Percentiles rank a stretch among this genome's conserved stretches.
Evolutionary conservation across 345 rosid species (phyloP).

Genomic region (Eutrema heterophyllum): DNA sequence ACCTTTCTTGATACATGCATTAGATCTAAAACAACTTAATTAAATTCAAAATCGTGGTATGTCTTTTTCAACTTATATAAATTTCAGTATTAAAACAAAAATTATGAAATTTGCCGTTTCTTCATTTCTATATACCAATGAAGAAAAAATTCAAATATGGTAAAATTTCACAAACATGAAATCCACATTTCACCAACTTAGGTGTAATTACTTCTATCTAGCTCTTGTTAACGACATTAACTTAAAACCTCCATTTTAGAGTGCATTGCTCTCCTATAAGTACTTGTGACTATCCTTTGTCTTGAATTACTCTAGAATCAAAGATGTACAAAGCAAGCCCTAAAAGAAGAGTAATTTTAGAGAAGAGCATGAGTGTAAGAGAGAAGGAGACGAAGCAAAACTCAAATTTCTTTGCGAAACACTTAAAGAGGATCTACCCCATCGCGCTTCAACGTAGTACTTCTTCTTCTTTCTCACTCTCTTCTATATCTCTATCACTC

Average conservation of each 20-base stretch:
- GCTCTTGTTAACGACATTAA: neutral
- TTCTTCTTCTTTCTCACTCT: slow-evolving; percentile 75
- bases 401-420: slow-evolving; percentile 52
- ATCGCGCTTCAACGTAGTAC: slow-evolving; percentile 63
- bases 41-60: slow-evolving; percentile 12
- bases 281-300: slow-evolving; percentile 8
- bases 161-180: slow-evolving; percentile 38
- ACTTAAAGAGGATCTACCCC: slow-evolving; percentile 82
- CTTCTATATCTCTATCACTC: slow-evolving; percentile 71
- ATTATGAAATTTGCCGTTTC: neutral
- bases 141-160: slow-evolving; percentile 10
- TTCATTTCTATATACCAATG: neutral
- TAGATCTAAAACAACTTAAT: slow-evolving; percentile 22
- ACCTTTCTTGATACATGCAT: slow-evolving; percentile 32
- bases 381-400: slow-evolving; percentile 24
- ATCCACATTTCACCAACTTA: slow-evolving; percentile 68
- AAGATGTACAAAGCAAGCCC: slow-evolving; percentile 33
- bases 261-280: slow-evolving; percentile 23
- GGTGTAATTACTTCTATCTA: slow-evolving; percentile 5
- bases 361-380: slow-evolving; percentile 29
- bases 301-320: slow-evolving; percentile 1
- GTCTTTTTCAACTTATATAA: slow-evolving; percentile 19
- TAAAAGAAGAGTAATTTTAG: slow-evolving; percentile 7
- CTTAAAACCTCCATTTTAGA: slow-evolving; percentile 3
- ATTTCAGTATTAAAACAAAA: neutral